Conservation (phyloP, 2,329 filamentous ascomycete species). For the Cordyceps javanica region DNA sequence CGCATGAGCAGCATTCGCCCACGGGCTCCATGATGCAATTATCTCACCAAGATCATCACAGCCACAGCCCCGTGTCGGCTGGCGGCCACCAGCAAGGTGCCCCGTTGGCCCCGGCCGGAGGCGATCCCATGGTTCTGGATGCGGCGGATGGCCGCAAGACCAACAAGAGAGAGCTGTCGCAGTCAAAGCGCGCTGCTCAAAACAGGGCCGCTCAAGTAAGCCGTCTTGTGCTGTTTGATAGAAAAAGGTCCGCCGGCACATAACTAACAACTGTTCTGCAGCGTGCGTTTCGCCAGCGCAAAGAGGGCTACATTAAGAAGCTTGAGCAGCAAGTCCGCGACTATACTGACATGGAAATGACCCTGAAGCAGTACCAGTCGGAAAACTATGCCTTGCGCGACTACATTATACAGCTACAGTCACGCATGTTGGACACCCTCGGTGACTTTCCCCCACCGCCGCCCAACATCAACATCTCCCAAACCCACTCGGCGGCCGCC, state of each 20-base stretch:
- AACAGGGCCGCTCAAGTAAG: slow-evolving; percentile 94
- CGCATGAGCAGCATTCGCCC: slow-evolving; percentile 18
- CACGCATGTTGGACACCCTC: slow-evolving; percentile 73
- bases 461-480: slow-evolving; percentile 54
- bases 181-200: slow-evolving; percentile 92
- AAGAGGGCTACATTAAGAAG: slow-evolving; percentile 97
- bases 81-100: slow-evolving; percentile 14
- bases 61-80: slow-evolving; percentile 26
- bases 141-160: slow-evolving; percentile 44
- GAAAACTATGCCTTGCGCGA: slow-evolving; percentile 90
- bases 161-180: slow-evolving; percentile 81
- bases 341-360: slow-evolving; percentile 66
- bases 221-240: slow-evolving; percentile 6
- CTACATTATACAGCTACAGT: slow-evolving; percentile 87
- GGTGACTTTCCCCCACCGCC: slow-evolving; percentile 82
- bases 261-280: slow-evolving; percentile 31
- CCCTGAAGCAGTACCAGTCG: slow-evolving; percentile 71
- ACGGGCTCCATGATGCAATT: slow-evolving; percentile 32
- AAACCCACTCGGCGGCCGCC: slow-evolving; percentile 19
- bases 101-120: slow-evolving; percentile 19
- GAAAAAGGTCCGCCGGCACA: not conserved
- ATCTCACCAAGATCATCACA: slow-evolving; percentile 24
- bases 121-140: slow-evolving; percentile 15
- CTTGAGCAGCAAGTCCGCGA: slow-evolving; percentile 90
- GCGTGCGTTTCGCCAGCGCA: slow-evolving; percentile 95